Evolutionary conservation across 2,329 filamentous ascomycete species (phyloP), one percentile per base, ranked within the genome.

Genomic region (Diaporthe citri): DNA sequence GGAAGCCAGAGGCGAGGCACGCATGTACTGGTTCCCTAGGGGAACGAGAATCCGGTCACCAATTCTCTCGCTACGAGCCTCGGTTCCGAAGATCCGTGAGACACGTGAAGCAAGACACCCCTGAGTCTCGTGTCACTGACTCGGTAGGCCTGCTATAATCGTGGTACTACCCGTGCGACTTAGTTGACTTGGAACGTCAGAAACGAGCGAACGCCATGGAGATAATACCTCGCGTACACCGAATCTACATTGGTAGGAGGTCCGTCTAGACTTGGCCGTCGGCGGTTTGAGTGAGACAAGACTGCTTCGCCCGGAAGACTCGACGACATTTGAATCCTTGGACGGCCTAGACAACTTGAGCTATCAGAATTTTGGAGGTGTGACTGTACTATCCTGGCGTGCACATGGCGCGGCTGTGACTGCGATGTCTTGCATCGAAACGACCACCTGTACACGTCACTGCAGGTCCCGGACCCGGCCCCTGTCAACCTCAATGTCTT

Each of bases 351-450:
- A 28, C 39, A 17, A 15, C 12, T 15, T 7, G 52, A 51, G 12
- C 48, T 15, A n/a, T 36, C 22, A 41, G 9, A 13, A n/a, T 9
- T 17, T 25, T 17, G 13, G 20, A 3, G 13, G 46, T 31, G 43
- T 41, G 28, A 57, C 39, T 34, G 48, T 43, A 3, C 10, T 25
- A n/a, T 6, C 12, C 7, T 75, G n/a, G 39, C 3, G 22, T 43
- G 36, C 41, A 41, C 46, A 69, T 12, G 48, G 64, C 15, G 46
- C 6, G n/a, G 20, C 46, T 12, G 31, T 62, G 59, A 57, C 55
- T 22, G 43, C 13, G 6, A 64, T 75, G 71, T 73, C 74, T 75
- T n/a, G 62, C 39, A 48, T 55, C 62, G 71, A 75, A 73, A 73
- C 74, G n/a, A 25, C 9, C 28, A 15, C 9, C 25, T 73, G 74